These are phyloP conservation scores for Amanita molliuscula DNA, from an alignment of 768 basidiomycete species.

Conservation along the genomic window DNA sequence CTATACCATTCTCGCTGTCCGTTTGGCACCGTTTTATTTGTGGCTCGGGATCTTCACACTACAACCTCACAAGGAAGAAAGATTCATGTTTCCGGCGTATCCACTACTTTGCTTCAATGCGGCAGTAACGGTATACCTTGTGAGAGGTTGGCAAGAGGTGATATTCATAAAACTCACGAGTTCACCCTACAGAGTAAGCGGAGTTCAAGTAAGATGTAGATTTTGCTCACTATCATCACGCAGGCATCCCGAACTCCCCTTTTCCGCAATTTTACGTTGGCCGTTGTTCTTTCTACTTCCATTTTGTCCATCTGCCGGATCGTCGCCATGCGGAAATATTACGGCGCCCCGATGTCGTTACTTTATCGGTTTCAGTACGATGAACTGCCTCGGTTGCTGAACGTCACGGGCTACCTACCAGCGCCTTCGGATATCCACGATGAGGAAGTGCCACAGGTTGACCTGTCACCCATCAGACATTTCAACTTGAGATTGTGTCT, in stretches of 20 bases:
- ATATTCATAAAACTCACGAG: constrained; percentile 65
- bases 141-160: constrained; percentile 80
- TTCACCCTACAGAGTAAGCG: constrained; percentile 75
- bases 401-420: constrained; percentile 54
- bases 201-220: neutral
- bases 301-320: constrained; percentile 73
- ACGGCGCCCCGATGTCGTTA: constrained; percentile 78
- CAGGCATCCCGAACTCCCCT: constrained; percentile 71
- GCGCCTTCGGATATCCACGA: constrained; percentile 24
- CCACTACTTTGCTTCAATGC: constrained; percentile 92
- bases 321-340: constrained; percentile 78
- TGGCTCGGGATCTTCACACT: constrained; percentile 73
- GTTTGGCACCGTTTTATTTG: constrained; percentile 86
- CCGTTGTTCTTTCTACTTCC: constrained; percentile 52
- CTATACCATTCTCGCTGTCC: constrained; percentile 62
- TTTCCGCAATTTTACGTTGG: constrained; percentile 69
- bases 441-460: constrained; percentile 41
- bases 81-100: constrained; percentile 97
- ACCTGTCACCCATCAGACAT: constrained; percentile 55
- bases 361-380: constrained; percentile 58
- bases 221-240: constrained; percentile 5
- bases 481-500: constrained; percentile 75
- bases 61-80: constrained; percentile 95
- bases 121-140: constrained; percentile 75
- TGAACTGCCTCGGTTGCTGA: constrained; percentile 79